These are phyloP conservation scores for Lactarius evosmus DNA, from an alignment of 768 basidiomycete genomes.

Conservation along the genomic window DNA sequence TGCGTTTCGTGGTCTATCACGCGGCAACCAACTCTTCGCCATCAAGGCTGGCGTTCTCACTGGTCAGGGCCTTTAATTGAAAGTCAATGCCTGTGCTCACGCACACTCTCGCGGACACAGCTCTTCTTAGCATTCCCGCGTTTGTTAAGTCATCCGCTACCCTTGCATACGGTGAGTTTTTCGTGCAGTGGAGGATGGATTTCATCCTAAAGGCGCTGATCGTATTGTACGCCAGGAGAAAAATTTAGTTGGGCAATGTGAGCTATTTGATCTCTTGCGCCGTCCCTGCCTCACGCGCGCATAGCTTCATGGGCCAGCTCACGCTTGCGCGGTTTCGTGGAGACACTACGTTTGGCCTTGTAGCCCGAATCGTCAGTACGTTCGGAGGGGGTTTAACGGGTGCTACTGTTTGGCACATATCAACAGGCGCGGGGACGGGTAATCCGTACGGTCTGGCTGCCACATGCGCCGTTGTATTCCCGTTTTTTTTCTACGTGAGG, in stretches of 20 bases:
- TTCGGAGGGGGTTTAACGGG: conserved; percentile 64
- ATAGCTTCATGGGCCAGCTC: conserved; percentile 71
- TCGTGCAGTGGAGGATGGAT: not conserved
- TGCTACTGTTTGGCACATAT: conserved; percentile 71
- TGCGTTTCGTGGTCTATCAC: conserved; percentile 39
- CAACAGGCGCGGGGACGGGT: conserved; percentile 55
- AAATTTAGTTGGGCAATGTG: conserved; percentile 71
- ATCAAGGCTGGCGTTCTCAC: conserved; percentile 69
- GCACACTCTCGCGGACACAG: conserved; percentile 33
- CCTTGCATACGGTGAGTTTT: conserved; percentile 55
- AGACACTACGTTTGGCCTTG: conserved; percentile 66
- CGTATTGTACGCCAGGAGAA: conserved; percentile 43
- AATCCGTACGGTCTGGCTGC: conserved; percentile 71
- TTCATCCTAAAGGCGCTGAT: not conserved
- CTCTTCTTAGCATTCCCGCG: conserved; percentile 57
- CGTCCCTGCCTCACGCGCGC: not conserved
- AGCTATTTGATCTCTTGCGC: conserved; percentile 28
- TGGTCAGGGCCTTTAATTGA: conserved; percentile 34
- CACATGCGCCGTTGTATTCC: conserved; percentile 64
- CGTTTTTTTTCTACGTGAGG: conserved; percentile 66
- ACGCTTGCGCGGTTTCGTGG: conserved; percentile 70
- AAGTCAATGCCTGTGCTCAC: not conserved
- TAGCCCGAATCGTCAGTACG: conserved; percentile 59
- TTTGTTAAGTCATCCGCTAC: conserved; percentile 51
- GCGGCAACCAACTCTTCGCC: conserved; percentile 65